Evolutionary conservation across 345 rosid species (phyloP), one percentile per base, ranked within the genome.

Genomic region (Sonneratia alba): DNA sequence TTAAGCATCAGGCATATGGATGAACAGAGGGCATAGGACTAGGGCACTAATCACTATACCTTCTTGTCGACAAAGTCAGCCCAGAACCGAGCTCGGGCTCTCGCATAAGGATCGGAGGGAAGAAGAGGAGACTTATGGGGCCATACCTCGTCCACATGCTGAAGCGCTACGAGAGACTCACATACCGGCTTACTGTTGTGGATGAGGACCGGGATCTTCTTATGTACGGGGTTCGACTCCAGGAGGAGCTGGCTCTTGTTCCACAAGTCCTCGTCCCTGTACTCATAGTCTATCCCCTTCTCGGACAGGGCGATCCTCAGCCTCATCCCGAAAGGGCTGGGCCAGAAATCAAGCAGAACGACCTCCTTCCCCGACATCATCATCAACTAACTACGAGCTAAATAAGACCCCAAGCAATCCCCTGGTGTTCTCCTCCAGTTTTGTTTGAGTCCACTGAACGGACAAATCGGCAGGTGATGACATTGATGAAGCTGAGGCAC

Each of bases 21-120:
- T 27, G 32, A 27, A 27, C 32, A 27, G 32, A 27, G 32, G 32
- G 32, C 32, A 27, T 1, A 27, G 32, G 32, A 27, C 32, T 27
- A 27, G 32, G 32, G 32, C 32, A 27, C 32, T 27, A 27, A 27
- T 27, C 32, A 27, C 32, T 27, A 27, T 27, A 77, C 73, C 77
- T 71, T 73, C 67, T 72, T 81, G 68, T 72, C 77, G 1, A 72
- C 62, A 36, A 59, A 78, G 36, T 75, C 75, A 0, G 84, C 79
- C 79, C 77, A 81, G 56, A 76, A 71, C 71, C 77, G 69, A 68
- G 84, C 77, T 45, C 68, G 79, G 65, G 84, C 66, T 63, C 72
- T 67, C 36, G 36, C n/a, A 19, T 71, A 76, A 48, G 81, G 78
- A 36, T 78, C 70, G 22, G 81, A 64, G 2, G 78, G 81, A 51